Evolutionary conservation across 148 eudicot genomes (phyloP), one percentile per base, ranked within the genome.

Genomic region (Rheum nobile): DNA sequence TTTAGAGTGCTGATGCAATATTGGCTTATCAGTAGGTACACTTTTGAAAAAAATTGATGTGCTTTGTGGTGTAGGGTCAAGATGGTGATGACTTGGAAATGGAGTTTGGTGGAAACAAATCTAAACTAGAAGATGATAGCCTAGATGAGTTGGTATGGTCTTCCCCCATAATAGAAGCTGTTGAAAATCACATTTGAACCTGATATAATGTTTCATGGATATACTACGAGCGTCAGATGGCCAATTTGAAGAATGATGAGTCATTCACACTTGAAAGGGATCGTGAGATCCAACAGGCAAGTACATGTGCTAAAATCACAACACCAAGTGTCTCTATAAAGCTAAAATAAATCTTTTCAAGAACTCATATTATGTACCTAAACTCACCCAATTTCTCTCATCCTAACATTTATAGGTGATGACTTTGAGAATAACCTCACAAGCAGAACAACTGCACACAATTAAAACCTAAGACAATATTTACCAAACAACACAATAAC

Each of bases 1-100:
- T 91, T 69, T 97, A 90, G 85, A 91, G 98, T 79, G 87, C 93
- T 75, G 97, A 95, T 78, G 98, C 98, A 67, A 90, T 95, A 77
- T 71, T 72, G 34, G 97, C 98, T 75, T 95, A 95, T 82, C 97
- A 95, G 80, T 91, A 91, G 91, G 98, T 91, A 82, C 10, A 16
- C 67, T 54, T 54, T 35, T 52, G 31, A 41, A 19, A 21, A 9
- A 55, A 22, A 9, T 55, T 55, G 63, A 6, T 24, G 63, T 8
- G 65, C 1, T 52, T 11, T 6, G 59, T 52, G 6, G 61, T 84
- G 82, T 71, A 94, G 98, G 90, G 91, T 72, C 80, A 94, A 74
- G 97, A 94, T 83, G 97, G 97, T 43, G 86, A 85, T 72, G 98
- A 94, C 83, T 82, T 91, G 75, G 97, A 94, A 85, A 89, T 94